Evolutionary conservation across 441 rosid genomes (phyloP), one percentile per base, ranked within the genome.

Genomic region (Adansonia rubrostipa): DNA sequence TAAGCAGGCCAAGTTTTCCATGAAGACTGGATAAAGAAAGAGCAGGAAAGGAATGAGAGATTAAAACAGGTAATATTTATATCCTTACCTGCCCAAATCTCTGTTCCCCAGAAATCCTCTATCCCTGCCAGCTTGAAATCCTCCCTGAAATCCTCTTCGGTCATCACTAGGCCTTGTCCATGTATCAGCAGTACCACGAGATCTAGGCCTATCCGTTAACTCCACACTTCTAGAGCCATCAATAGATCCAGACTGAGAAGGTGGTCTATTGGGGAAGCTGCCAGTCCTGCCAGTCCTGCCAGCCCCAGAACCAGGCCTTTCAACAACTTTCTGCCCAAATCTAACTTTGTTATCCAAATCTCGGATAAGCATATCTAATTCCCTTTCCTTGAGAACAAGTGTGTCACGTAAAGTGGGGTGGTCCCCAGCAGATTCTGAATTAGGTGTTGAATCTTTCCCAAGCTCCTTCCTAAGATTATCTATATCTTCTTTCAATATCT

Each of bases 251-350:
- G 89, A 84, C 45, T 80, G 91, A 36, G 99, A 96, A 84, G 89
- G 87, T 15, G 97, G 94, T 83, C 97, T 83, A 67, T 92, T 98
- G 20, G 90, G 79, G 82, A 83, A 89, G 78, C n/a, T n/a, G n/a
- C n/a, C n/a, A n/a, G n/a, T n/a, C n/a, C 82, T 75, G 78, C 81
- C 76, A 4, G 19, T 69, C 87, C 97, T 93, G 58, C 94, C 92
- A 78, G 93, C 88, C 77, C 92, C 95, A 47, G 97, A 95, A 80
- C 93, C 91, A 47, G 95, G 97, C 80, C 97, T 89, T 68, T 94
- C 97, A 14, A 73, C 65, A 20, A 87, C 86, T 88, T 83, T 92
- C 82, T 83, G 94, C 75, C 96, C 90, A 87, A 92, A 92, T 81
- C 94, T 90, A 82, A 91, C 81, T 83, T 92, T 94, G 84, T 89